Evolutionary conservation across 2,329 filamentous ascomycete species (phyloP).

Genomic region (Blastomyces emzantsi): DNA sequence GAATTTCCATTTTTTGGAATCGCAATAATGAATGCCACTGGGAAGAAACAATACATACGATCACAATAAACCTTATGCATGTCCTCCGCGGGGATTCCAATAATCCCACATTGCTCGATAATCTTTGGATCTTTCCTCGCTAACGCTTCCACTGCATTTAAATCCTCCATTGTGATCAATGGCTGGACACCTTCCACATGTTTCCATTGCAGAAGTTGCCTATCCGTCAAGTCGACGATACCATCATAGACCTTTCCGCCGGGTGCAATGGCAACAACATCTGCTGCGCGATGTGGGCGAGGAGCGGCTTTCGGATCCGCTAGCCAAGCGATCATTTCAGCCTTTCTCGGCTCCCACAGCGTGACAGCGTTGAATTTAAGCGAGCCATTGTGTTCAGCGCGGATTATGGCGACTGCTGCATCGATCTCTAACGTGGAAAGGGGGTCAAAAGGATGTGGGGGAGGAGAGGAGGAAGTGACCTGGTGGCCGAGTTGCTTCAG

Average conservation of each 20-base stretch:
- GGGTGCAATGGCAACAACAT: constrained; percentile 71
- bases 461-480: constrained; percentile 46
- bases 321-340: constrained; percentile 72
- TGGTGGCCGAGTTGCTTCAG: constrained; percentile 56
- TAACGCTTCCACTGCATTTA: constrained; percentile 68
- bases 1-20: neutral
- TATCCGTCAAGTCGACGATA: constrained; percentile 60
- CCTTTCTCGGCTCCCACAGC: constrained; percentile 76
- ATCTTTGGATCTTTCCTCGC: constrained; percentile 72
- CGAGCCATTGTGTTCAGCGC: constrained; percentile 55
- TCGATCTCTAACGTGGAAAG: constrained; percentile 65
- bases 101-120: constrained; percentile 78
- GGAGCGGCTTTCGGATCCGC: constrained; percentile 52
- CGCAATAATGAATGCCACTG: neutral
- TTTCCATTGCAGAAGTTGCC: constrained; percentile 65
- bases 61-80: constrained; percentile 98
- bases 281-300: constrained; percentile 62
- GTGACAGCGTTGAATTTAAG: constrained; percentile 82
- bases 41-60: constrained; percentile 41
- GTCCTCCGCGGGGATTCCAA: constrained; percentile 69
- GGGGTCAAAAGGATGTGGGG: constrained; percentile 68
- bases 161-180: constrained; percentile 85
- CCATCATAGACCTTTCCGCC: constrained; percentile 77
- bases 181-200: constrained; percentile 69
- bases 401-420: constrained; percentile 57